Evolutionary conservation across 2,329 filamentous ascomycete species (phyloP), one percentile per base, ranked within the genome.

Genomic region (Hypoxylon sp.): DNA sequence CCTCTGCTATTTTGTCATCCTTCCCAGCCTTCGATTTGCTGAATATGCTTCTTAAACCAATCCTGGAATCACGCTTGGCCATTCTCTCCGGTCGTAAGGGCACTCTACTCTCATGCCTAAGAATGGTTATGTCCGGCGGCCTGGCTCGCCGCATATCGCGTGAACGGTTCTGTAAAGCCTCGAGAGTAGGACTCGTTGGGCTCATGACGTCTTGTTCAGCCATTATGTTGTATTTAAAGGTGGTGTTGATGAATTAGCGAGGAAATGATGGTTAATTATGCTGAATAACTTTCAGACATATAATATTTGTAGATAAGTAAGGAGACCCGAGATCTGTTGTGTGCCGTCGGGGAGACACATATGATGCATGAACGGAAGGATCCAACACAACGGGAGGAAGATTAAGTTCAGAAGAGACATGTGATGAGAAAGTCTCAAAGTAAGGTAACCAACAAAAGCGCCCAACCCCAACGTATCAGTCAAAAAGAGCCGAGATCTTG

Each of bases 11-110:
- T 53, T 66, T 71, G 5, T 72, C 71, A 31, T 71, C 78, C 65
- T 80, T 81, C 11, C 74, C 72, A 3, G 77, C 54, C 73, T 81
- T 86, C 19, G 80, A 80, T 66, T 84, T 82, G 44, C 82, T 80
- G 70, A 89, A 88, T 8, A 89, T 80, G 68, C 78, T 84, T 59
- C 84, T 81, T 53, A 88, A 75, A 3, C 84, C 86, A 55, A 88
- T 73, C 64, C 81, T 84, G 14, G 86, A 88, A 66, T 87, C 86
- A 68, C 86, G 80, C 74, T 80, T 83, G 60, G 74, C 76, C 24
- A 82, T 72, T 71, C 81, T 86, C 51, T 81, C 81, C 6, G 77
- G 70, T 39, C 84, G 83, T 62, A 86, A 69, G 11, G 84, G 81
- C 4, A 84, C 72, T 29, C 82, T 80, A 51, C 79, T 79, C 62